These are phyloP conservation scores for Dovyalis caffra DNA, from an alignment of 345 rosid genomes.

Conservation along the genomic window DNA sequence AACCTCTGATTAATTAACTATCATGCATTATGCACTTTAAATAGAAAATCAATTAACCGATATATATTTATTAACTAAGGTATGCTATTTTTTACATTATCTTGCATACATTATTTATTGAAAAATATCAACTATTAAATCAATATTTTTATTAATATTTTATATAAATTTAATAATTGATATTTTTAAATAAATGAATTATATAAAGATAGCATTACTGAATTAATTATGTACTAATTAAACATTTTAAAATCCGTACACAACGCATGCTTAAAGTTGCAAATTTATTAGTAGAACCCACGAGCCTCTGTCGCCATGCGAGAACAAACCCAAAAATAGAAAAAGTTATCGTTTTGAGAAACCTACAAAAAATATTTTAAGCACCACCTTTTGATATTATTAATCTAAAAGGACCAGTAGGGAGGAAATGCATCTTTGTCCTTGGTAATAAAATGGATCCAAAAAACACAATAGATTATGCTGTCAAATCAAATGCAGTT, in stretches of 20 bases:
- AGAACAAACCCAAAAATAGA: conserved; percentile 7
- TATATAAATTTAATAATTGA: too few species aligned
- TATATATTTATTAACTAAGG: too few species aligned
- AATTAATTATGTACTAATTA: neutral
- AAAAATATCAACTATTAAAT: too few species aligned
- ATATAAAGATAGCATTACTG: too few species aligned
- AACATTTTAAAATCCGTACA: neutral
- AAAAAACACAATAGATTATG: neutral
- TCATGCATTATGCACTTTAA: neutral
- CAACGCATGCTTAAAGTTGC: conserved; percentile 22
- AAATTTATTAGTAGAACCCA: conserved; percentile 13
- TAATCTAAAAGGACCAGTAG: neutral
- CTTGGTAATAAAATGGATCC: neutral
- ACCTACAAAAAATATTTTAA: neutral
- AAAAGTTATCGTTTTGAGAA: neutral
- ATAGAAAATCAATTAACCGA: neutral
- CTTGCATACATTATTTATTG: too few species aligned
- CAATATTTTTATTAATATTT: too few species aligned
- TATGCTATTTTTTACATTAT: too few species aligned
- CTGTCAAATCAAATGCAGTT: neutral
- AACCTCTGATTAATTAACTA: neutral
- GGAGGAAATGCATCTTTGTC: conserved; percentile 5
- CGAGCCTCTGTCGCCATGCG: conserved; percentile 17
- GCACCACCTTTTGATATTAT: neutral
- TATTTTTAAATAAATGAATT: too few species aligned